Evolutionary conservation across 108 stramenopile genomes (phyloP), one percentile per base, ranked within the genome.

Genomic region (Cyclotella cryptica): DNA sequence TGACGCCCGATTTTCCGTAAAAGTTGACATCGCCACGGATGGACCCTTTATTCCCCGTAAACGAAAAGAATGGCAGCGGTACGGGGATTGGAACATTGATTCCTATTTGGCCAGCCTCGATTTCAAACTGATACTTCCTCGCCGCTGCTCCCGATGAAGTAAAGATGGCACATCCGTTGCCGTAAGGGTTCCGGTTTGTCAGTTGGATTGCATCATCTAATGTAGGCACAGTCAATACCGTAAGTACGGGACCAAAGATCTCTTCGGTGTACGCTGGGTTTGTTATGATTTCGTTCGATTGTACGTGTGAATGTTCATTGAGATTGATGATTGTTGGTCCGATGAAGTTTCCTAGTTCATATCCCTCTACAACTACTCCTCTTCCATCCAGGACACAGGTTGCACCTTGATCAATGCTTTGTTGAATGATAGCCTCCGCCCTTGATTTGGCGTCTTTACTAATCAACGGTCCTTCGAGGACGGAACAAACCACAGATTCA

Each of bases 201-300:
- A 98, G 55, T 43, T 43, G 60, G 44, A 99, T 93, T 28, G 98
- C 97, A 43, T 98, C 97, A 14, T 97, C 96, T 46, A 98, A 75
- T 18, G 92, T 90, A 27, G 93, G 90, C 19, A 82, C 95, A 19
- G 77, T 53, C 28, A 95, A 39, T 72, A 88, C 79, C 51, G 79
- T 83, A 49, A 99, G 77, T 12, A 99, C 98, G 26, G 98, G 98
- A 19, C 93, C 98, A 86, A 99, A 99, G 46, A 99, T 94, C 86
- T 99, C 98, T 72, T 95, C 90, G 7, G 82, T 87, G 83, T 98
- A 98, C 19, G 92, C 89, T 13, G 93, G 70, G 69, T 89, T 90
- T 51, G 72, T 62, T 10, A 83, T 72, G 42, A 28, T 21, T 52
- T 61, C 79, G 62, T 51, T 85, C 64, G 66, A 19, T 94, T 65